Base-by-base conservation (phyloP, 371 early-diverging fungal species). In the Caulochytrium protostelioides region DNA sequence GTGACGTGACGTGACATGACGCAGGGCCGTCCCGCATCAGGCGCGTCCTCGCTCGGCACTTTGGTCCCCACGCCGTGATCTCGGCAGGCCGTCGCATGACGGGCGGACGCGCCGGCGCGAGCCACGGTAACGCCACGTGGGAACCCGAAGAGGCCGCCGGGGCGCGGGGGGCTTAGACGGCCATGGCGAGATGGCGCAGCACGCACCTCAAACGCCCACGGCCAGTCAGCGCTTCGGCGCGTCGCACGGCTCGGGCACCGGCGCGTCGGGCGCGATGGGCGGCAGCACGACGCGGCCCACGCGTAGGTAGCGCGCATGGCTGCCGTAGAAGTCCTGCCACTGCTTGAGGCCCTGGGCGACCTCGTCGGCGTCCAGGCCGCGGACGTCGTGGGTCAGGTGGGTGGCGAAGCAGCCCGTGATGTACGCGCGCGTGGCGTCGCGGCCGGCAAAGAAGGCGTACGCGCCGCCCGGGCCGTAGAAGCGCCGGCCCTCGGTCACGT, bases 321-420 rank as follows among this genome's bases (percentile, higher is more conserved):
- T 73, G 18, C 70, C 65, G 55, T 85, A 94, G 43, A 87, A 87
- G 18, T 60, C 59, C 25, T 72, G 70, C 95, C 95, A 94, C 13
- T 70, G 68, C n/a, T 71, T 58, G 22, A 94, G 39, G 12, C 62
- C 62, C 67, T 79, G 50, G 37, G n/a, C 69, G 6, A 87, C 38
- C 49, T 95, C 63, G 1, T 56, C 54, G 10, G 59, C 57, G 2
- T 54, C 58, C 8, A 94, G 55, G 1, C 89, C 91, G 15, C 92
- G 72, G 12, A 80, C 50, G 52, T 95, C 95, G 41, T 86, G 85
- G 1, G 91, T 89, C 22, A 89, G 56, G 45, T 91, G 84, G 13
- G 78, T 77, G 38, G 83, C 39, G 45, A 83, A 81, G 51, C 95
- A 94, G 21, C 90, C 5, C 1, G 95, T 91, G 13, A 80, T 79